Evolutionary conservation across 179 eudicot species (phyloP).

Genomic region (Nepenthes alata): DNA sequence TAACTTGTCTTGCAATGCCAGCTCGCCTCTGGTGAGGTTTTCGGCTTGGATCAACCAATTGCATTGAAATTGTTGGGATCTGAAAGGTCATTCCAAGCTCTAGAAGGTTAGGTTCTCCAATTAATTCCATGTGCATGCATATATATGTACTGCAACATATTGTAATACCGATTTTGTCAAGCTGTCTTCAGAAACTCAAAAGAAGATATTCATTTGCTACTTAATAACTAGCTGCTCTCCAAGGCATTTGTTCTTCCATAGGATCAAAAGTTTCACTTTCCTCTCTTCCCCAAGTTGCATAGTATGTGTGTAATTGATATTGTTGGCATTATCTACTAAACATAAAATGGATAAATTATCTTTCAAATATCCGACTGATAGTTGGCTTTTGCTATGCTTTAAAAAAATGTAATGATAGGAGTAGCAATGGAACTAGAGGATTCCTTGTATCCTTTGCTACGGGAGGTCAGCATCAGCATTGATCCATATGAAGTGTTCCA

Average conservation of each 20-base stretch:
- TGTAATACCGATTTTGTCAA: no score
- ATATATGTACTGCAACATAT: no score
- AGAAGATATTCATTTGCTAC: no score
- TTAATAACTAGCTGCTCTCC: no score
- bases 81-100: conserved; percentile 67
- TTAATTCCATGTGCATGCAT: not conserved
- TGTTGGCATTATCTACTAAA: no score
- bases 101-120: conserved; percentile 46
- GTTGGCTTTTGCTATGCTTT: not conserved
- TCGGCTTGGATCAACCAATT: conserved; percentile 82
- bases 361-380: not conserved
- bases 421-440: conserved; percentile 99
- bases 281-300: no score
- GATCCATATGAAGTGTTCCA: conserved; percentile 84
- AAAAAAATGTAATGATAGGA: conserved; percentile 27
- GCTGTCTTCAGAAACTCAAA: no score
- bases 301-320: no score
- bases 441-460: conserved; percentile 71
- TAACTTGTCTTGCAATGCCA: conserved; percentile 19
- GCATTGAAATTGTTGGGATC: conserved; percentile 79
- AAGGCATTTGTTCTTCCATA: no score
- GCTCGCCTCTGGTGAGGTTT: conserved; percentile 95
- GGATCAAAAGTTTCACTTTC: no score
- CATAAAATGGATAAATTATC: no score
- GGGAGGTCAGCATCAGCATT: conserved; percentile 88